Evolutionary conservation across 2,329 filamentous ascomycete genomes (phyloP).

Genomic region (Escovopsis sp.): DNA sequence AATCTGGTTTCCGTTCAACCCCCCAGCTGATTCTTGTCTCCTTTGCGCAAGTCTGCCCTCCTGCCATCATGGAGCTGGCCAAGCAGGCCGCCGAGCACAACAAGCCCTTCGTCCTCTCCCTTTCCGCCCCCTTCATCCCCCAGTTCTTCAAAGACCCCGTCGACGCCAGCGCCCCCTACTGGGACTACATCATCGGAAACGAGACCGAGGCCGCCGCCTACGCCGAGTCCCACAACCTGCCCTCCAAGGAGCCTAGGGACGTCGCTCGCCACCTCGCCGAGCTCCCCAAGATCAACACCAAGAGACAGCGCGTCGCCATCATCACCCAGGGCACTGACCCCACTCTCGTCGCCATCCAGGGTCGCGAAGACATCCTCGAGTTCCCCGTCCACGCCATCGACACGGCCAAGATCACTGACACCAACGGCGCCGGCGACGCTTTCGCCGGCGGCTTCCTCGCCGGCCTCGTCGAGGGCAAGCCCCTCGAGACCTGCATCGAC

Average conservation of each 20-base stretch:
- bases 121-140: constrained; percentile 89
- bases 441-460: constrained; percentile 92
- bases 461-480: constrained; percentile 72
- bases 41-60: constrained; percentile 53
- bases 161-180: constrained; percentile 74
- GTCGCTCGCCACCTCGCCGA: constrained; percentile 77
- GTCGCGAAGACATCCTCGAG: constrained; percentile 53
- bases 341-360: constrained; percentile 69
- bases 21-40: no score
- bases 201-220: constrained; percentile 87
- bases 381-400: constrained; percentile 71
- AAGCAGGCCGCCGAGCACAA: constrained; percentile 79
- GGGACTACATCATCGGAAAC: constrained; percentile 93
- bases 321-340: constrained; percentile 90
- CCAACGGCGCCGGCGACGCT: constrained; percentile 90
- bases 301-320: constrained; percentile 73
- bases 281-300: constrained; percentile 79
- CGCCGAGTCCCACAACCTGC: constrained; percentile 64
- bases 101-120: constrained; percentile 83
- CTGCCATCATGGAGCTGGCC: constrained; percentile 76
- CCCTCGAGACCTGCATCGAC: constrained; percentile 64
- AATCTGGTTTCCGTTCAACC: no score
- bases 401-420: constrained; percentile 73
- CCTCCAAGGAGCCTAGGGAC: constrained; percentile 62
- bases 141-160: constrained; percentile 97